Conservation (phyloP, 73 alveolate genomes). For the Symbiodinium pilosum region DNA sequence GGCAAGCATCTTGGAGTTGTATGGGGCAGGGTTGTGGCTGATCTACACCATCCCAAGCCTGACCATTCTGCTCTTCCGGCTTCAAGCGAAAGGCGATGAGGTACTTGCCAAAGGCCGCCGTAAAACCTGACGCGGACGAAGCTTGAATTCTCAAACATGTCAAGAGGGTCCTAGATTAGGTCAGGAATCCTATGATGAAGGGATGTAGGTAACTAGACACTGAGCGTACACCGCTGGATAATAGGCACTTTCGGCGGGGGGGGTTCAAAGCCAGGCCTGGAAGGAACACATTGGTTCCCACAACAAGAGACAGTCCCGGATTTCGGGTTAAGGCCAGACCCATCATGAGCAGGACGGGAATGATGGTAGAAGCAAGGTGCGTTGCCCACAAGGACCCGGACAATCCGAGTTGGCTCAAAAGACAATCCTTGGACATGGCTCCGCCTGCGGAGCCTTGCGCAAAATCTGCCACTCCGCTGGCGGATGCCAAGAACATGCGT, state of each 20-base stretch:
- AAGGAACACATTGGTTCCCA: not conserved
- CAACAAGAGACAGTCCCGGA: not conserved
- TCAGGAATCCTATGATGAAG: no score
- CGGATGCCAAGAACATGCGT: not conserved
- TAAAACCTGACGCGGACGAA: no score
- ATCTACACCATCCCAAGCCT: not conserved
- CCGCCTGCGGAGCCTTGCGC: not conserved
- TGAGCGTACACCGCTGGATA: no score
- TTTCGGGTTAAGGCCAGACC: not conserved
- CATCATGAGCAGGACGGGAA: not conserved
- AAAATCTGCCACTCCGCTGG: not conserved
- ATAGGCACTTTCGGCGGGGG: no score
- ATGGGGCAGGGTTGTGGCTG: no score
- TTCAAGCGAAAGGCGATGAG: not conserved
- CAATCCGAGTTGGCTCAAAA: not conserved
- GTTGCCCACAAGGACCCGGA: not conserved
- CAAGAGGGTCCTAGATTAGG: no score
- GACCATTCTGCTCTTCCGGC: not conserved
- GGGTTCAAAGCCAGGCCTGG: no score
- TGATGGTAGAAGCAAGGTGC: not conserved
- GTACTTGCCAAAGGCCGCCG: not conserved
- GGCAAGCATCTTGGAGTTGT: no score
- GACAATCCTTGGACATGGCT: not conserved
- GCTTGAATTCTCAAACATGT: no score
- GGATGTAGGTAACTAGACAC: no score